Base-by-base conservation (phyloP, 257 asterid species). In the Euphrasia confusa region DNA sequence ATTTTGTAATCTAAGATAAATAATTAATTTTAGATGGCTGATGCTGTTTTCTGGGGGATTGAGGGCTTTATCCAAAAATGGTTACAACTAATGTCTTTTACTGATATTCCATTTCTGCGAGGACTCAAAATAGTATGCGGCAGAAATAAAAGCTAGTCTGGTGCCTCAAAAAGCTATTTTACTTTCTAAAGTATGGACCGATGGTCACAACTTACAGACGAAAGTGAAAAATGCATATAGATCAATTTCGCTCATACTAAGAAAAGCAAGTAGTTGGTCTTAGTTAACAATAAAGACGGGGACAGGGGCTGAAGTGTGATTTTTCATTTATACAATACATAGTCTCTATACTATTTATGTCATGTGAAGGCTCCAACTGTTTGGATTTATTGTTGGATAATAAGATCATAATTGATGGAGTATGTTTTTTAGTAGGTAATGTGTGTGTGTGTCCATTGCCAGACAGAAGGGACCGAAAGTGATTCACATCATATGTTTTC, bases 301-400 rank as follows among this genome's bases (percentile, higher is more conserved):
- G 42, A 71, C 78, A 64, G 28, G 57, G 28, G 57, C 58, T 63
- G 45, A 61, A 44, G 30, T 55, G 68, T 71, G 71, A 54, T 65
- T 44, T 26, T 26, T 53, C 42, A 14, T 68, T 28, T 30, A 39
- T 56, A 9, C 42, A 37, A 69, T 45, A 42, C 68, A 52, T 65
- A 71, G 57, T 11, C 26, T 49, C 40, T 40, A 53, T 44, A 35
- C 69, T 71, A 61, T 54, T 30, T 7, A 49, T 74, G 64, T 48
- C 72, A 77, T 63, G 70, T 67, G 71, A 48, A 37, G 78, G 47
- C 63, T 75, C 75, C 80, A 70, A 72, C 75, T 68, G 75, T 74
- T 48, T 74, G 67, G 58, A 69, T 74, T 69, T 42, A 49, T 69
- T 65, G 68, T 64, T 69, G 54, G 61, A 48, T 68, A 66, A 39